Evolutionary conservation across 164 flowering plant genomes (phyloP).

Genomic region (Buxus sempervirens): DNA sequence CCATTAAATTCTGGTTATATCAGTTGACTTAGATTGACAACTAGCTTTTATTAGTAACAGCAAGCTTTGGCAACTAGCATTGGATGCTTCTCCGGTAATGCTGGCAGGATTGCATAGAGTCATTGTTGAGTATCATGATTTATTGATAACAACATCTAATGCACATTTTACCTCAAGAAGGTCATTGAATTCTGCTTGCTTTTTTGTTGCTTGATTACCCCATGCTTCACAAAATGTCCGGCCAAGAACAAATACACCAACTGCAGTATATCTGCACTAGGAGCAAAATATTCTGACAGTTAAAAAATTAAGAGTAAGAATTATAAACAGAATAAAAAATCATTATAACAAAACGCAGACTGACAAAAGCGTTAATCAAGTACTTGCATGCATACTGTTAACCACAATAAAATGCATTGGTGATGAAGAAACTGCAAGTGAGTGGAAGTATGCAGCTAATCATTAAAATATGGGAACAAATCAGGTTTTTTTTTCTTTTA

Average conservation of each 20-base stretch:
- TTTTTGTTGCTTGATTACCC: slow-evolving; percentile 71
- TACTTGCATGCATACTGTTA: no score
- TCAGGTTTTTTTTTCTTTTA: no score
- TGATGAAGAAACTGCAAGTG: no score
- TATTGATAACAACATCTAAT: background rate
- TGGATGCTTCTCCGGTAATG: no score
- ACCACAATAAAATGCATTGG: no score
- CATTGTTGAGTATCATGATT: background rate
- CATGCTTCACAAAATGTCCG: slow-evolving; percentile 81
- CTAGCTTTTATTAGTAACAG: no score
- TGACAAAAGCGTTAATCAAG: background rate
- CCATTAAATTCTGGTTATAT: no score
- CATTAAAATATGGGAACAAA: no score
- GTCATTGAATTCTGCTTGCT: slow-evolving; percentile 77
- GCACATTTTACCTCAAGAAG: slow-evolving; percentile 74
- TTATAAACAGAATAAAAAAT: background rate
- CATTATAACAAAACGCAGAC: background rate
- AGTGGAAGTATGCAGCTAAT: no score
- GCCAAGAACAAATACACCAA: slow-evolving; percentile 96
- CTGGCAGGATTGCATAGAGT: no score
- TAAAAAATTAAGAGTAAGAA: background rate
- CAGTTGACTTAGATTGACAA: no score
- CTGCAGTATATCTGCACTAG: slow-evolving; percentile 87
- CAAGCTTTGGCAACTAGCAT: no score
- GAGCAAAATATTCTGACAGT: background rate